Evolutionary conservation across 2,329 filamentous ascomycete genomes (phyloP).

Genomic region (Fusarium succisae): DNA sequence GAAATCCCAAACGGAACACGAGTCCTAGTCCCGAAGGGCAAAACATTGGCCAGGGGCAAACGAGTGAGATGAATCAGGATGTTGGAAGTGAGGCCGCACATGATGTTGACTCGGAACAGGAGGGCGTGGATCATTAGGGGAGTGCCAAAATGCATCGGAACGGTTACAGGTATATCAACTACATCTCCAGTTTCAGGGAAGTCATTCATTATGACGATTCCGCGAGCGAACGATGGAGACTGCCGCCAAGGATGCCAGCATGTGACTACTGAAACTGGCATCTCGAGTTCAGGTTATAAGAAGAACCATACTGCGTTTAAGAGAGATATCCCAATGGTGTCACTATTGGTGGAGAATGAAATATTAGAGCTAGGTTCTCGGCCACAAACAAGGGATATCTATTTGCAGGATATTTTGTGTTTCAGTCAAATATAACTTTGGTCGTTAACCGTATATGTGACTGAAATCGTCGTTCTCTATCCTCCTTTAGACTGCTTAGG

Average conservation of each 20-base stretch:
- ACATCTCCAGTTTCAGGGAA: background rate
- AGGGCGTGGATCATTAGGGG: background rate
- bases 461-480: no score
- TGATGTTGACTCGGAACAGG: no score
- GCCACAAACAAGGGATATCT: no score
- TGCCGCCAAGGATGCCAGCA: background rate
- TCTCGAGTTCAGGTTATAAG: background rate
- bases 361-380: no score
- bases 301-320: no score
- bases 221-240: background rate
- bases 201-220: rapidly evolving
- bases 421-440: no score
- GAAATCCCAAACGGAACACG: rapidly evolving
- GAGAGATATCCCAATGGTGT: no score
- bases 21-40: rapidly evolving
- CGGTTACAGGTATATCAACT: background rate
- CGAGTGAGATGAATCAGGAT: rapidly evolving
- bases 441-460: rapidly evolving
- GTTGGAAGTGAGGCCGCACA: background rate
- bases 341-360: no score
- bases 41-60: rapidly evolving
- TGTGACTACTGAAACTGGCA: background rate
- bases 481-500: background rate
- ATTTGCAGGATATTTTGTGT: no score
- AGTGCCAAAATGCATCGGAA: rapidly evolving